These are phyloP conservation scores for Ormosia emarginata DNA, from an alignment of 306 rosid genomes.

Conservation along the genomic window DNA sequence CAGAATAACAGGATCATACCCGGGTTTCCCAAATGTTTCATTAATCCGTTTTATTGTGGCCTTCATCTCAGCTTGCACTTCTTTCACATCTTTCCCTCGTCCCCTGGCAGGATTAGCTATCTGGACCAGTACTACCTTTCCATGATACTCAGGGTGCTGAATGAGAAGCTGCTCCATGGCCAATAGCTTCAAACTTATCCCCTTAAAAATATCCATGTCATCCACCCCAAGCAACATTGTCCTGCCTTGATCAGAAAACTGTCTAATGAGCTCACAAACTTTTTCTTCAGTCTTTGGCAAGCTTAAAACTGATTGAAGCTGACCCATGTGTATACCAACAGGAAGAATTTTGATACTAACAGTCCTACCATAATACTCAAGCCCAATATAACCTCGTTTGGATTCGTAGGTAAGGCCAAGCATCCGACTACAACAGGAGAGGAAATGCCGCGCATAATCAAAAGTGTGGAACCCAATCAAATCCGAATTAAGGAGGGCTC, in stretches of 20 bases:
- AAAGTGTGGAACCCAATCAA: slow-evolving; percentile 86
- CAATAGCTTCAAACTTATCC: slow-evolving; percentile 76
- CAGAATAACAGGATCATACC: slow-evolving; percentile 71
- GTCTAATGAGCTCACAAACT: slow-evolving; percentile 24
- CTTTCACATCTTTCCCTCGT: slow-evolving; percentile 71
- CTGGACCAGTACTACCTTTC: slow-evolving; percentile 76
- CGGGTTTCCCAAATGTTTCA: slow-evolving; percentile 57
- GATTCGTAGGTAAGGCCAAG: slow-evolving; percentile 76
- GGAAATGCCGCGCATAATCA: slow-evolving; percentile 82
- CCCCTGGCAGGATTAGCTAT: slow-evolving; percentile 89
- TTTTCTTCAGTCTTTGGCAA: slow-evolving; percentile 53
- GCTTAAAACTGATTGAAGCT: slow-evolving; percentile 65
- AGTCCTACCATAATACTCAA: slow-evolving; percentile 83
- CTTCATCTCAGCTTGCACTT: slow-evolving; percentile 61
- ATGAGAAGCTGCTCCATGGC: slow-evolving; percentile 85
- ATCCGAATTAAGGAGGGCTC: slow-evolving; percentile 78
- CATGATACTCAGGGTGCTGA: slow-evolving; percentile 62
- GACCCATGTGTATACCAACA: slow-evolving; percentile 83
- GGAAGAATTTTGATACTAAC: slow-evolving; percentile 84
- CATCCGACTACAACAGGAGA: slow-evolving; percentile 85
- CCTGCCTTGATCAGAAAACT: slow-evolving; percentile 39
- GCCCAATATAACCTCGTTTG: slow-evolving; percentile 76
- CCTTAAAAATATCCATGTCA: slow-evolving; percentile 90
- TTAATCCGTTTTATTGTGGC: slow-evolving; percentile 64
- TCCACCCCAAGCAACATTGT: slow-evolving; percentile 69